These are phyloP conservation scores for Candida xiaguanensis DNA, from an alignment of 805 yeast genomes.

Conservation along the genomic window DNA sequence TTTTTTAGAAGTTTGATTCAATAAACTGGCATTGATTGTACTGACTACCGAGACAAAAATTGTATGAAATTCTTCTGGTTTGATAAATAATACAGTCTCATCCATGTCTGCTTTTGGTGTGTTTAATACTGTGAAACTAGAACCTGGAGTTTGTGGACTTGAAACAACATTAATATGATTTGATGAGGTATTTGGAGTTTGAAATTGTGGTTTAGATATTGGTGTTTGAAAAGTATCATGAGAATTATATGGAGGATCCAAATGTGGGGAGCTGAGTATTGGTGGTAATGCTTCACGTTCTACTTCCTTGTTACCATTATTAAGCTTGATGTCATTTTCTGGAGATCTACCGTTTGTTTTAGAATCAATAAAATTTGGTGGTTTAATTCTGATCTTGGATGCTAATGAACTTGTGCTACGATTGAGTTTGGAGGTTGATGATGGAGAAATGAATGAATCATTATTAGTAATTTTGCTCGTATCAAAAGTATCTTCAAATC, in stretches of 20 bases:
- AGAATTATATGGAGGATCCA: slow-evolving; percentile 9
- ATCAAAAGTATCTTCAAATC: slow-evolving; percentile 1
- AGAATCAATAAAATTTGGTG: slow-evolving; percentile 7
- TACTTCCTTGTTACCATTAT: background rate
- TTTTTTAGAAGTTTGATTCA: slow-evolving; percentile 34
- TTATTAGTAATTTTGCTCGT: background rate
- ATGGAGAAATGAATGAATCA: background rate
- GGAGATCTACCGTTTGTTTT: background rate
- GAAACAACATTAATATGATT: slow-evolving; percentile 1
- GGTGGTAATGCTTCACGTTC: slow-evolving; percentile 3
- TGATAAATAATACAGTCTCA: slow-evolving; percentile 50
- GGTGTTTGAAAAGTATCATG: background rate
- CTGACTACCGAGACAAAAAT: slow-evolving; percentile 47
- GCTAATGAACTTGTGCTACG: slow-evolving; percentile 11
- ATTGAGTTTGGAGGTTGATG: slow-evolving; percentile 3
- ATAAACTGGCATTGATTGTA: slow-evolving; percentile 35
- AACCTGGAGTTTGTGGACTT: slow-evolving; percentile 20
- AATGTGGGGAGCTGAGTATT: slow-evolving; percentile 1
- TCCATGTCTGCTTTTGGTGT: slow-evolving; percentile 28
- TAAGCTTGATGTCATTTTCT: background rate
- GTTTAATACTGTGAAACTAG: slow-evolving; percentile 19
- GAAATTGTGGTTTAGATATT: slow-evolving; percentile 4
- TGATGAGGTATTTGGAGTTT: slow-evolving; percentile 6
- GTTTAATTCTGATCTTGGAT: slow-evolving; percentile 9
- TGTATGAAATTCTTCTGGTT: slow-evolving; percentile 56